These are phyloP conservation scores for Melampsora americana DNA, from an alignment of 1,284 basidiomycete genomes.

Conservation along the genomic window DNA sequence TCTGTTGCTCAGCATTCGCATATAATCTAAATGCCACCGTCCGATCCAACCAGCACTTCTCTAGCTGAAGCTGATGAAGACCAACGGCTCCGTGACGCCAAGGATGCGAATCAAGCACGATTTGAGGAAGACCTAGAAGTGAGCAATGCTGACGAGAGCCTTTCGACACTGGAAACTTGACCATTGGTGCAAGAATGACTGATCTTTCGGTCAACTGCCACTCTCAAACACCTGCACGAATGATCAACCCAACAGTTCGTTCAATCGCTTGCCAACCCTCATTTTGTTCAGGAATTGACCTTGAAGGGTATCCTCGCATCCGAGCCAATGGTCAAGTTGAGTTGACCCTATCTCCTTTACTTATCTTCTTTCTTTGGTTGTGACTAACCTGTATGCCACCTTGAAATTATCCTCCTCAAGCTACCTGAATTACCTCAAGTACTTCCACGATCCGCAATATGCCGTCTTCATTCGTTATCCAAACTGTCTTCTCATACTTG, in stretches of 20 bases:
- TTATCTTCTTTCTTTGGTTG: not conserved
- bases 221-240: not conserved
- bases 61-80: not conserved
- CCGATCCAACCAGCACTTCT: not conserved
- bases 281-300: conserved; percentile 41
- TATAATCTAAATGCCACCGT: not conserved
- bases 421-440: conserved; percentile 37
- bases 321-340: conserved; percentile 39
- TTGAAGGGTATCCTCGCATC: conserved; percentile 37
- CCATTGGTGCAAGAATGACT: not conserved
- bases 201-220: not conserved
- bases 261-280: conserved; percentile 38
- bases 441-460: conserved; percentile 31
- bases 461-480: conserved; percentile 36
- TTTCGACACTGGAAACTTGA: not conserved
- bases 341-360: not conserved
- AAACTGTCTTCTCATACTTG: conserved; percentile 18
- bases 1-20: too few relatives aligned
- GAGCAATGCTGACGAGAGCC: not conserved
- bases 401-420: not conserved
- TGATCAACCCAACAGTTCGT: conserved; percentile 11
- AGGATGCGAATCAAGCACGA: conserved; percentile 30
- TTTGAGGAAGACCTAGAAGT: conserved; percentile 43
- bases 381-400: not conserved
- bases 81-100: conserved; percentile 9